phyloP scores from a whole-genome alignment of 805 yeast species.

The Zygoascus tannicola region DNA sequence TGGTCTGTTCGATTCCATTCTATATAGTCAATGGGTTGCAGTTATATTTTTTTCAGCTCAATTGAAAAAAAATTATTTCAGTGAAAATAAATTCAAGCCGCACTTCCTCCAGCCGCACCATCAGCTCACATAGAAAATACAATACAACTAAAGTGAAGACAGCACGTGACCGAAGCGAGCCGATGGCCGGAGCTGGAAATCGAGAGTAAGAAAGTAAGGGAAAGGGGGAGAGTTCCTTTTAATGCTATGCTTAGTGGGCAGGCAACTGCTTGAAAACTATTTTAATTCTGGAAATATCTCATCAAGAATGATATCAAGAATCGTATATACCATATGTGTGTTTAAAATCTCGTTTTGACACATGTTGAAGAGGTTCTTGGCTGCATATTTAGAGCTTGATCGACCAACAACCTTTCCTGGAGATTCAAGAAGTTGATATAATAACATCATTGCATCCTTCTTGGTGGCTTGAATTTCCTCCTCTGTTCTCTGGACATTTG shows the following conservation, averaged over 20 bases:
- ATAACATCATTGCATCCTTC: slow-evolving; percentile 48
- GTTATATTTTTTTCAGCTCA: no score
- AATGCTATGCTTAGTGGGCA: not conserved
- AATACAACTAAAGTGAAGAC: no score
- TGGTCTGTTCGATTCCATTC: slow-evolving; percentile 41
- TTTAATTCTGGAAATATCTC: slow-evolving; percentile 28
- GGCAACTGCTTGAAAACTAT: not conserved
- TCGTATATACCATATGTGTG: slow-evolving; percentile 48
- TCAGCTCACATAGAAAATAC: no score
- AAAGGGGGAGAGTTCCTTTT: no score
- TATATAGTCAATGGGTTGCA: no score
- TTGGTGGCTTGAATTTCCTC: slow-evolving; percentile 44
- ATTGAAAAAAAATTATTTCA: no score
- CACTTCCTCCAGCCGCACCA: no score
- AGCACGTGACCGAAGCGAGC: no score
- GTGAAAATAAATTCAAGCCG: no score
- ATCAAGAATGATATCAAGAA: slow-evolving; percentile 48
- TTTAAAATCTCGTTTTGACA: slow-evolving; percentile 67
- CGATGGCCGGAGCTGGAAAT: no score
- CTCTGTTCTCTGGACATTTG: slow-evolving; percentile 32
- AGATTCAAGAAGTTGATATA: slow-evolving; percentile 54
- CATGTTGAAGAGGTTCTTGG: slow-evolving; percentile 49
- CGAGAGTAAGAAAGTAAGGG: no score
- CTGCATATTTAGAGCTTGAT: slow-evolving; percentile 54
- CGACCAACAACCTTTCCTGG: slow-evolving; percentile 69